Conservation (phyloP, 1,139 yeast genomes). For the Arxiozyma slooffiae region DNA sequence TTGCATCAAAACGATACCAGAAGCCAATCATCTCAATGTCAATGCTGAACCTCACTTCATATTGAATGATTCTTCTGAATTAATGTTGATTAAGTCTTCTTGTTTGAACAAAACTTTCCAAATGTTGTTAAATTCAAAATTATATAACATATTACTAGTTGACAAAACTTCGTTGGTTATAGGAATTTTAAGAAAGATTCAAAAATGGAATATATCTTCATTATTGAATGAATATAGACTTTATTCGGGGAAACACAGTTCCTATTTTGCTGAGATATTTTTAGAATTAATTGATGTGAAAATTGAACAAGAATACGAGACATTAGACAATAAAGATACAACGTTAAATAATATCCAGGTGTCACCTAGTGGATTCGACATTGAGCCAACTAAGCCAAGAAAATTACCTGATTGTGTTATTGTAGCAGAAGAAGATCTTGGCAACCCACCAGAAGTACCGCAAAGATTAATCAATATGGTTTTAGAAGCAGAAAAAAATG, state of each 20-base stretch:
- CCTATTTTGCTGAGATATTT: constrained; percentile 73
- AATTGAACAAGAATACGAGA: constrained; percentile 9
- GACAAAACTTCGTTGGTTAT: constrained; percentile 74
- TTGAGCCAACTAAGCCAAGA: background rate
- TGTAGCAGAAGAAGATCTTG: constrained; percentile 26
- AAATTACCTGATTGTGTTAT: constrained; percentile 11
- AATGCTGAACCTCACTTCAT: constrained; percentile 8
- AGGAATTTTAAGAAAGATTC: constrained; percentile 71
- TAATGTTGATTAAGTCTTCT: constrained; percentile 62
- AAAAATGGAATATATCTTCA: constrained; percentile 81
- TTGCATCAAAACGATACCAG: background rate
- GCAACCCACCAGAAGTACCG: constrained; percentile 26
- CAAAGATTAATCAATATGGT: constrained; percentile 21
- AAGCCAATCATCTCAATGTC: too few relatives aligned
- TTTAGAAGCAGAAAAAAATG: constrained; percentile 9
- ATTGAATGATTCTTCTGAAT: constrained; percentile 40
- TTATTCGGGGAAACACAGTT: constrained; percentile 62
- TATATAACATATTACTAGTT: constrained; percentile 62
- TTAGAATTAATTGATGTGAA: constrained; percentile 42
- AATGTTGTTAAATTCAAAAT: constrained; percentile 49
- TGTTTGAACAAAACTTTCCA: constrained; percentile 50
- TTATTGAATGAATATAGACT: constrained; percentile 77
- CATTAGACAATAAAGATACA: background rate
- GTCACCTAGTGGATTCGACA: background rate
- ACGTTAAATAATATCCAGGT: background rate